Conservation (phyloP, 208 protist genomes). For the Acanthamoeba triangularis region DNA sequence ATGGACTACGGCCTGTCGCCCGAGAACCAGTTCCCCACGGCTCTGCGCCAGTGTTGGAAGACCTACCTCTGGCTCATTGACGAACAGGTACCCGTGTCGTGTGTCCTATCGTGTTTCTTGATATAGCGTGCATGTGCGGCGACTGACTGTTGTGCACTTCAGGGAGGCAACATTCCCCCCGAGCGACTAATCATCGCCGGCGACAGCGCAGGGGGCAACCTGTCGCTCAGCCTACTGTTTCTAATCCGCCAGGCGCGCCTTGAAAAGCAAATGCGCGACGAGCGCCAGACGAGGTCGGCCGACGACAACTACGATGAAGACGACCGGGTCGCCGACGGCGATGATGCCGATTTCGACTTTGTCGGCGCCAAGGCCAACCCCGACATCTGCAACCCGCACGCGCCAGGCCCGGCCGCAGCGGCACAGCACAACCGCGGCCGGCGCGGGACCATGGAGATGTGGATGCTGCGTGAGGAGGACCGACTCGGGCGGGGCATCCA, state of each 20-base stretch:
- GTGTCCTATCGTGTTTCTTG: not conserved
- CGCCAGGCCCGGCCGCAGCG: too few species aligned
- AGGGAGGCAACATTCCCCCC: slow-evolving; percentile 6
- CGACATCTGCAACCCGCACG: not conserved
- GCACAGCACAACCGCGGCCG: not conserved
- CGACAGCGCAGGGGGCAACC: slow-evolving; percentile 10
- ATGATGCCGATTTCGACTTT: not conserved
- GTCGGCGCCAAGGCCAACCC: not conserved
- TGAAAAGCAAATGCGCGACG: not conserved
- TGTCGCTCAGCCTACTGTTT: not conserved
- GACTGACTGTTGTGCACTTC: not conserved
- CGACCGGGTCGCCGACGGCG: not conserved
- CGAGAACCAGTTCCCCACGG: not conserved
- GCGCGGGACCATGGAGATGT: not conserved
- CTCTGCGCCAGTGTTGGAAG: slow-evolving; percentile 41
- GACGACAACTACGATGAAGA: not conserved
- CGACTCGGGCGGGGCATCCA: not conserved
- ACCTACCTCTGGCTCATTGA: slow-evolving; percentile 19
- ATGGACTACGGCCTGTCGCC: slow-evolving; percentile 6
- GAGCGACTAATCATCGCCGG: not conserved
- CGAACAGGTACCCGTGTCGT: not conserved
- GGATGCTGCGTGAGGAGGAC: not conserved
- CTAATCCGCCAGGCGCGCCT: not conserved
- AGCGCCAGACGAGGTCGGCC: not conserved
- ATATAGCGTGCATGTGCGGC: not conserved